Base-by-base conservation (phyloP, 2,329 filamentous ascomycete genomes). In the Sarocladiaceae sp. region DNA sequence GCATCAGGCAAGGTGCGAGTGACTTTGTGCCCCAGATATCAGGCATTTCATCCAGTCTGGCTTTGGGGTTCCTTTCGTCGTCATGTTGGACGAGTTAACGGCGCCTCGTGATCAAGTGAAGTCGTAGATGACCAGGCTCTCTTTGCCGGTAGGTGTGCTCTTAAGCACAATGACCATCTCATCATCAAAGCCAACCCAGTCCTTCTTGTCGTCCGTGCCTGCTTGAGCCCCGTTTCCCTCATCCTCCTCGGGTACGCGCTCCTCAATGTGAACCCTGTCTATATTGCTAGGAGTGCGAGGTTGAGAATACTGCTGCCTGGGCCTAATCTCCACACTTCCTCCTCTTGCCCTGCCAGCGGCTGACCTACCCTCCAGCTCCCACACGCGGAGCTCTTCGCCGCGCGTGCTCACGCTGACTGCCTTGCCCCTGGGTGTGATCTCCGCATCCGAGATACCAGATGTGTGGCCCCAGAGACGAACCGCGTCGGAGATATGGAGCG, bases 401-500 rank as follows among this genome's bases (percentile, higher is more conserved):
- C 80, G 73, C 16, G 75, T 74, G 63, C 86, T 93, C 42, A 95
- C 83, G n/a, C 88, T 94, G 3, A 96, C 86, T 0, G 89, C 90
- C 62, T 90, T 94, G 15, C 89, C 89, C 29, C 85, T 79, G 34
- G 85, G 79, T 15, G 86, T 90, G 45, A 95, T 87, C 55, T 94
- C 83, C 6, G 87, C 88, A 24, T 87, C 83, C 40, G 86, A 88
- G 26, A 96, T 88, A 3, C 86, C 87, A 2, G 89, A 94, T 0
- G 90, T 95, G 58, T 95, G 90, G 6, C 90, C 90, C 86, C 88
- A 95, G 5, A 96, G 76, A 21, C 88, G 76, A 50, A 82, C 83
- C 1, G 85, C 87, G 0, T 80, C 67, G 29, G 85, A 83, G 45
- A 96, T 82, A 1, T 76, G 78, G 2, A 95, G 70, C 0, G 71